A percentile compares a stretch with the other conserved stretches of the same genome.
These are phyloP conservation scores for Arctostaphylos glauca DNA, from an alignment of 148 eudicot species.

Conservation along the genomic window DNA sequence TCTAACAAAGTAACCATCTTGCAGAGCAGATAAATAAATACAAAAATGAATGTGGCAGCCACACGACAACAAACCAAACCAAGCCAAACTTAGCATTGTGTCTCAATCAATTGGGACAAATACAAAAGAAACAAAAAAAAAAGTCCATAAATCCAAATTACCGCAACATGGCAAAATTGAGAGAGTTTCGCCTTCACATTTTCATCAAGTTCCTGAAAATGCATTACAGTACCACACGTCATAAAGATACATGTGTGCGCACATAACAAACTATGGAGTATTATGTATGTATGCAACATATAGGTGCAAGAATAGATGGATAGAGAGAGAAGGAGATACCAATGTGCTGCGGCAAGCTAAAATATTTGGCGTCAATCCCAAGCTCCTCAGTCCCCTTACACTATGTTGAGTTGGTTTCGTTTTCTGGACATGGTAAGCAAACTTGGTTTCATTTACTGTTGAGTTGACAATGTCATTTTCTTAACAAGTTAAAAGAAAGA, in stretches of 20 bases:
- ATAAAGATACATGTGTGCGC: background rate
- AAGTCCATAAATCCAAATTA: conserved; percentile 18
- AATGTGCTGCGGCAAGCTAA: conserved; percentile 92
- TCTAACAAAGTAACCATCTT: conserved; percentile 9
- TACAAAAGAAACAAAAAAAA: background rate
- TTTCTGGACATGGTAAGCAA: conserved; percentile 51
- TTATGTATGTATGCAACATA: background rate
- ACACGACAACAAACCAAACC: background rate
- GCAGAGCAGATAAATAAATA: conserved; percentile 6
- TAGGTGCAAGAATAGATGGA: background rate
- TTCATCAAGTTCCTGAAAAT: conserved; percentile 67
- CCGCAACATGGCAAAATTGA: conserved; percentile 95
- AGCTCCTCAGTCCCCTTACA: conserved; percentile 84
- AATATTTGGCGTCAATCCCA: conserved; percentile 80
- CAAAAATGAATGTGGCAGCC: background rate
- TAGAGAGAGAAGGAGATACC: conserved; percentile 40
- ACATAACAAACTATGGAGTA: background rate
- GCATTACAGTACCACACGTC: background rate
- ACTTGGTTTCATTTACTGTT: background rate
- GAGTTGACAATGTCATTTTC: background rate
- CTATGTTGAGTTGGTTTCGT: conserved; percentile 99
- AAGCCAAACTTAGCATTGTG: background rate
- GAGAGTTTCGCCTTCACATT: conserved; percentile 80
- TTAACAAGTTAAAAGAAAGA: background rate
- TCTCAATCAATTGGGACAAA: background rate